phyloP scores from a whole-genome alignment of 768 basidiomycete species.

The Daedaleopsis sinensis region DNA sequence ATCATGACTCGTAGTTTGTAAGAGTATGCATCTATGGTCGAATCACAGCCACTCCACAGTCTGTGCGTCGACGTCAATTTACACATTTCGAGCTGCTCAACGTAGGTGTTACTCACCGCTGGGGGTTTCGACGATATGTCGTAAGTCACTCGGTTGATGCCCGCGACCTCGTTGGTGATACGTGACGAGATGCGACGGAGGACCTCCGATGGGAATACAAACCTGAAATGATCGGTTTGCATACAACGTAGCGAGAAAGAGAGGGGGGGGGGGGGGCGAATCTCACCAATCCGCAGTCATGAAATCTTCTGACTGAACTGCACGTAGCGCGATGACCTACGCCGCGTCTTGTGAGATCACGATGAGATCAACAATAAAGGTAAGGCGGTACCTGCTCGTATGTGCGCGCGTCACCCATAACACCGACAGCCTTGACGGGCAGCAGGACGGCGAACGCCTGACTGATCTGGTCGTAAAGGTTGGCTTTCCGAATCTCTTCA shows the following conservation, averaged over 20 bases:
- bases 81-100: too few relatives aligned
- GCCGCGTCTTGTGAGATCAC: not conserved
- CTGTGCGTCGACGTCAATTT: constrained; percentile 21
- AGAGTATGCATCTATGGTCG: not conserved
- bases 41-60: constrained; percentile 49
- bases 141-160: constrained; percentile 95
- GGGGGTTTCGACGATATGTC: constrained; percentile 98
- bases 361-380: not conserved
- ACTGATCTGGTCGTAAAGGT: constrained; percentile 88
- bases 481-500: constrained; percentile 94
- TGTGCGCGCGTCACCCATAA: constrained; percentile 95
- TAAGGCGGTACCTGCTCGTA: constrained; percentile 77
- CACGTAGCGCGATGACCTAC: constrained; percentile 90
- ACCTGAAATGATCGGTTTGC: constrained; percentile 54
- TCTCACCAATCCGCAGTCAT: constrained; percentile 98
- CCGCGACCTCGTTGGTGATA: constrained; percentile 96
- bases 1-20: not conserved
- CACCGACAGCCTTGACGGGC: constrained; percentile 97
- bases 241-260: not conserved
- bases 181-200: constrained; percentile 91
- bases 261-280: not conserved
- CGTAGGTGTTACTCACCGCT: constrained; percentile 54
- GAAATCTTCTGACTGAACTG: constrained; percentile 98
- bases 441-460: constrained; percentile 96
- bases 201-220: constrained; percentile 91